Percentiles rank a stretch among this genome's conserved stretches.
Evolutionary conservation across 768 basidiomycete genomes (phyloP).

Genomic region (Naematelia encephala): DNA sequence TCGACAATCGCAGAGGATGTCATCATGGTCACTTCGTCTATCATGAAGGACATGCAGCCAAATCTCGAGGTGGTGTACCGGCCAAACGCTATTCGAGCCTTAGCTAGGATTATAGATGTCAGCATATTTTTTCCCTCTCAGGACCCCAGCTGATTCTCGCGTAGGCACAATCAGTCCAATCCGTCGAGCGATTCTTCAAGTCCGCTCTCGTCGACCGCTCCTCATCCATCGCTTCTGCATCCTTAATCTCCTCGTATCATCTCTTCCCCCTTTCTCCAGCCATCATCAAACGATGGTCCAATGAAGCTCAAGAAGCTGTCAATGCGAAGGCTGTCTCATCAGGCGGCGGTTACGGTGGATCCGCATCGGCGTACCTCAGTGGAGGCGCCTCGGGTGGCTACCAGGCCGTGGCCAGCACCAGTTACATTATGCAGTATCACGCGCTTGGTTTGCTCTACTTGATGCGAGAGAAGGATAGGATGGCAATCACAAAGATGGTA

Average conservation of each 20-base stretch:
- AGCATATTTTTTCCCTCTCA: conserved; percentile 49
- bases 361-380: conserved; percentile 33
- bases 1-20: conserved; percentile 95
- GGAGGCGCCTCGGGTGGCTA: conserved; percentile 58
- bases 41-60: conserved; percentile 99
- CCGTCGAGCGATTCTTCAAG: conserved; percentile 98
- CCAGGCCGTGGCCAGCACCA: conserved; percentile 80
- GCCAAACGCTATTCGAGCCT: conserved; percentile 92
- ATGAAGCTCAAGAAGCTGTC: conserved; percentile 95
- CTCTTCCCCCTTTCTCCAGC: conserved; percentile 89
- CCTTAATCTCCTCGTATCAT: conserved; percentile 95
- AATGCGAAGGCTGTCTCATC: conserved; percentile 73
- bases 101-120: conserved; percentile 96
- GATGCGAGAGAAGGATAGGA: conserved; percentile 94
- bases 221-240: conserved; percentile 90
- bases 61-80: conserved; percentile 98
- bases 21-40: conserved; percentile 98
- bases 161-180: conserved; percentile 62
- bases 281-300: conserved; percentile 98
- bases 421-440: conserved; percentile 95
- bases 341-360: conserved; percentile 14
- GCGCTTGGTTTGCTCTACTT: conserved; percentile 88
- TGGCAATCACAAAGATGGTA: conserved; percentile 99
- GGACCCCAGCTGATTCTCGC: background rate
- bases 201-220: conserved; percentile 97